A percentile compares a stretch with the other conserved stretches of the same genome.
phyloP scores from a whole-genome alignment of 139 green algal genomes.

The Chara braunii region DNA sequence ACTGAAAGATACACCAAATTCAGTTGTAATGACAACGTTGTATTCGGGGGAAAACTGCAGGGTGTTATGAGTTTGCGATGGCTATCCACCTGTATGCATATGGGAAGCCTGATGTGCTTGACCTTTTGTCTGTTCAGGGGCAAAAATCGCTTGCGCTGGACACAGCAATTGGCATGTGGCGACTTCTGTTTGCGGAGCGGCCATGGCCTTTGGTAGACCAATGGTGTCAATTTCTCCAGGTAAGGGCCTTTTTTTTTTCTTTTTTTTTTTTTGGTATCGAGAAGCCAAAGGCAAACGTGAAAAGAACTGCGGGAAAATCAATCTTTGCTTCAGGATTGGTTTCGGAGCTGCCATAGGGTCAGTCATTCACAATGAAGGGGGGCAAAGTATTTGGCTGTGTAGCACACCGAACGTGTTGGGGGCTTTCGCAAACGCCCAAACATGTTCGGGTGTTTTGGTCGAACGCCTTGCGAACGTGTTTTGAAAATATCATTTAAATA shows the following conservation, averaged over 20 bases:
- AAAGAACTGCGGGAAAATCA: no score
- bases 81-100: no score
- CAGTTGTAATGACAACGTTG: no score
- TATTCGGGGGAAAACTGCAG: no score
- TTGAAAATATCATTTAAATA: no score
- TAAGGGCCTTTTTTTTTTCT: constrained; percentile 4
- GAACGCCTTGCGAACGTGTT: no score
- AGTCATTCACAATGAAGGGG: background rate
- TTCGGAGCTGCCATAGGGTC: no score
- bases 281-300: background rate
- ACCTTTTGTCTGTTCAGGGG: constrained; percentile 42
- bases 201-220: constrained; percentile 54
- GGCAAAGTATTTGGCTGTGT: no score
- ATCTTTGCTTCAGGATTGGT: no score
- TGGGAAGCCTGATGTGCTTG: background rate
- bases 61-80: no score
- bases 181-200: constrained; percentile 59
- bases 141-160: constrained; percentile 89
- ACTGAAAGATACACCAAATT: no score
- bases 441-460: background rate
- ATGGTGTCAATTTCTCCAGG: constrained; percentile 77
- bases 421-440: background rate
- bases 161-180: constrained; percentile 86
- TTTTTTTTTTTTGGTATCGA: background rate
- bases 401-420: no score